phyloP scores from a whole-genome alignment of 2,329 filamentous ascomycete species.

The Dothidotthia symphoricarpi region DNA sequence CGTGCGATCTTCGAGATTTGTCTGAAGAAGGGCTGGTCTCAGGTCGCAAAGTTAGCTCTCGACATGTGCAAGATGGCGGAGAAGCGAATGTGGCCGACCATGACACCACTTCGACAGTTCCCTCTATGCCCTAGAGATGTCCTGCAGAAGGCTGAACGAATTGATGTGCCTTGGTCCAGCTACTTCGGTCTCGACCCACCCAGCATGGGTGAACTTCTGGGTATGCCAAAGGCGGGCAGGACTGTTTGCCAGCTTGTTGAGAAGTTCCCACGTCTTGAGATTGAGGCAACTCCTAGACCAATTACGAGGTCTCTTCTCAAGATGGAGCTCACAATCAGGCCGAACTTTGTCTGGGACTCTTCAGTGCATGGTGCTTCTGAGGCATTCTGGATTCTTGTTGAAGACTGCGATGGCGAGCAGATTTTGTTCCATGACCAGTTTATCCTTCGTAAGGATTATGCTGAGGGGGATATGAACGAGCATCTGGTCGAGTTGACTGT shows the following conservation, averaged over 20 bases:
- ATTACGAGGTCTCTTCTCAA: conserved; percentile 91
- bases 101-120: conserved; percentile 94
- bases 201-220: conserved; percentile 90
- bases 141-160: conserved; percentile 86
- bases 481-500: conserved; percentile 96
- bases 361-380: conserved; percentile 82
- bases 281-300: conserved; percentile 91
- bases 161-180: conserved; percentile 87
- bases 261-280: conserved; percentile 89
- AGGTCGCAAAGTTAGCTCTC: conserved; percentile 85
- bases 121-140: conserved; percentile 74
- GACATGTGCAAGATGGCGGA: conserved; percentile 99
- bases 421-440: conserved; percentile 95
- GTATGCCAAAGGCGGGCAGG: conserved; percentile 83
- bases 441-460: conserved; percentile 85
- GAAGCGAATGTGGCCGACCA: conserved; percentile 99
- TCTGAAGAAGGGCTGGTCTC: conserved; percentile 94
- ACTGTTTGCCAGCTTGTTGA: conserved; percentile 81
- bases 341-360: conserved; percentile 96
- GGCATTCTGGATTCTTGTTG: conserved; percentile 94
- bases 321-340: conserved; percentile 85
- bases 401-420: conserved; percentile 96
- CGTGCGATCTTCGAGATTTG: conserved; percentile 95
- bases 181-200: conserved; percentile 97
- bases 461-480: conserved; percentile 80